Evolutionary conservation across 495 filamentous ascomycete genomes (phyloP), one percentile per base, ranked within the genome.

Genomic region (Penicillium paradoxum): DNA sequence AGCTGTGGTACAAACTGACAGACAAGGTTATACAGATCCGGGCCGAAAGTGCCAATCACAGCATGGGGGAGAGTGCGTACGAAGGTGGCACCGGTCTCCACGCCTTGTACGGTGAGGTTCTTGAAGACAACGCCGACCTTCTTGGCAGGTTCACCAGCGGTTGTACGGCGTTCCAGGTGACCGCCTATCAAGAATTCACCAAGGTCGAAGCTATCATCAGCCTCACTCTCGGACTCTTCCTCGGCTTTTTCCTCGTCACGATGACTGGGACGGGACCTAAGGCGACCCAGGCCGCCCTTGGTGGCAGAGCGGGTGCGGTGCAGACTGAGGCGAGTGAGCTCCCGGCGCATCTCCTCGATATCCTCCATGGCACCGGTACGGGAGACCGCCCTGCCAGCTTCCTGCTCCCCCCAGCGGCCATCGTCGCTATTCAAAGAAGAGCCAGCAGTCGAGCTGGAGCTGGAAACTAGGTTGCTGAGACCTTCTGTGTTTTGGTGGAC

Each of bases 71-170:
- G 73, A 0, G 88, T 90, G 15, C 83, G 81, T 15, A 88, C 87
- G 54, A 88, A 87, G 1, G 79, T 80, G 0, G 86, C 75, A 2
- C 81, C 83, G 8, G 81, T 81, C 48, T 83, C 79, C 8, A 86
- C 72, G 34, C 88, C 89, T 66, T 87, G 84, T 32, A 92, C 89
- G 0, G 80, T 88, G 32, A 92, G 73, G 62, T 88, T 76, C 71
- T 87, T 88, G 70, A 89, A 96, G 1, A 91, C 76, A 1, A 96
- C 86, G 3, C 91, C 91, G 18, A 95, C 81, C 59, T 87, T 89
- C 73, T 95, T 95, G 34, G 84, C 80, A 0, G 88, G 89, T 25
- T 78, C 79, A 6, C 81, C 82, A 36, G 65, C 65, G 11, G 84
- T 83, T 2, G 80, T 81, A 14, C 88, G 80, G 60, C 87, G 89